Evolutionary conservation across 352 stramenopile genomes (phyloP).

Genomic region (Thalassiosira exigua): DNA sequence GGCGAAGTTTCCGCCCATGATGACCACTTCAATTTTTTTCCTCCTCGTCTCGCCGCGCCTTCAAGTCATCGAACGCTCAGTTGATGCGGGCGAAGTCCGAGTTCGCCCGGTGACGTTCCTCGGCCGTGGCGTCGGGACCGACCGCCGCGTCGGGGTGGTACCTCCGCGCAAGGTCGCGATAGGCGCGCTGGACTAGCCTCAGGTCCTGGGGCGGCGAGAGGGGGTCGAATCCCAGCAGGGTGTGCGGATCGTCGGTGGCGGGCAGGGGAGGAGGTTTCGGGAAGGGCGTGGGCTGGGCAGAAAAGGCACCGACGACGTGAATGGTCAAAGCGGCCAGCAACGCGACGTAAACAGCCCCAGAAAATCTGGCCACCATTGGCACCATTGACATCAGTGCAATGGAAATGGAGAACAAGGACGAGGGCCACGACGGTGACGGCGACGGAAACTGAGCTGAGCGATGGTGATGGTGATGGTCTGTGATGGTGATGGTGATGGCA

Average conservation of each 20-base stretch:
- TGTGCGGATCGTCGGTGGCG: slow-evolving; percentile 67
- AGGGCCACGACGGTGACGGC: too few species aligned
- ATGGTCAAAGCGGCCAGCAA: slow-evolving; percentile 12
- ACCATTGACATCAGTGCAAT: too few species aligned
- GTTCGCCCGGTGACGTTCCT: slow-evolving; percentile 69
- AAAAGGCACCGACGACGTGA: not conserved
- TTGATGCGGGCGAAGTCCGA: slow-evolving; percentile 82
- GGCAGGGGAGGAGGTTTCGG: slow-evolving; percentile 63
- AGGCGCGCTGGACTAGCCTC: slow-evolving; percentile 78
- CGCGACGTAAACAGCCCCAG: not conserved
- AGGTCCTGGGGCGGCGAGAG: slow-evolving; percentile 55
- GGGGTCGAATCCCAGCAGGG: slow-evolving; percentile 65
- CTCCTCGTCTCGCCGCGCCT: slow-evolving; percentile 25
- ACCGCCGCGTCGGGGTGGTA: slow-evolving; percentile 79
- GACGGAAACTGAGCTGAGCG: too few species aligned
- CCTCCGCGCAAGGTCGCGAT: slow-evolving; percentile 72
- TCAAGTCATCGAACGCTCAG: slow-evolving; percentile 68
- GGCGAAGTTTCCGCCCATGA: slow-evolving; percentile 31
- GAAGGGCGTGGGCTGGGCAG: slow-evolving; percentile 93
- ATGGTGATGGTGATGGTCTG: too few species aligned
- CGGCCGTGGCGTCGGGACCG: slow-evolving; percentile 47
- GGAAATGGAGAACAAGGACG: too few species aligned
- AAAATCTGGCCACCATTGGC: too few species aligned
- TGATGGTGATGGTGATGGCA: too few species aligned
- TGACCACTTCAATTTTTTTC: slow-evolving; percentile 17